Evolutionary conservation across 768 basidiomycete species (phyloP), one percentile per base, ranked within the genome.

Genomic region (Rossbeevera mucosa): DNA sequence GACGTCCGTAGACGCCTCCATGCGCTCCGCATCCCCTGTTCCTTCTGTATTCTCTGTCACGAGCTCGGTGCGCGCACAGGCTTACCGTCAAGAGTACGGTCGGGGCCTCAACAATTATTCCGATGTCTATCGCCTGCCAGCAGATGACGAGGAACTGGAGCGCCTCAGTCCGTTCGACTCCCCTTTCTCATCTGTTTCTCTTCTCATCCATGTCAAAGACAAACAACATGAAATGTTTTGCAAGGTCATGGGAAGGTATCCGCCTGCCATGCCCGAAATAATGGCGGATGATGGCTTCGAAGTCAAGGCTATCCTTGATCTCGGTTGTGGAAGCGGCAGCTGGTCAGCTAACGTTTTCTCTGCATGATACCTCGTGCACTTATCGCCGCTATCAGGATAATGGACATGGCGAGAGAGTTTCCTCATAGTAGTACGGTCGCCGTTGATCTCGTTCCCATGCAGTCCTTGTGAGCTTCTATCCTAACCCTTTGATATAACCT

Each of bases 391-490:
- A 49, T 21, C 56, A 91, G 89, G 88, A 86, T 90, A 58, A 77
- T 86, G 66, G 85, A 90, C 38, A 73, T 83, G 28, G 87, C 86
- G 30, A 75, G 75, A 44, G 85, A 89, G 61, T 91, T 85, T 64
- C 86, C 88, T 31, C 65, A 85, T 57, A 81, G 79, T 66, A 76
- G 71, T 56, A 77, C 80, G 21, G 84, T 91, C 25, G 89, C 84
- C 31, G 86, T 91, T 26, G 88, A 91, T 69, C 74, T 91, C 24
- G 82, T 88, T 55, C 88, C 88, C 49, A 86, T 90, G 85, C 83
- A 88, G 69, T 77, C 79, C 48, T 50, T 74, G 88, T 85, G 70
- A 67, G 86, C 70, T 18, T 50, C 28, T 31, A 14, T 51, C 49
- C 26, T 45, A 48, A 47, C 29, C 44, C 53, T 48, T 28, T 53